Conservation (phyloP, 768 basidiomycete genomes). For the Rhizopogon sp. region DNA sequence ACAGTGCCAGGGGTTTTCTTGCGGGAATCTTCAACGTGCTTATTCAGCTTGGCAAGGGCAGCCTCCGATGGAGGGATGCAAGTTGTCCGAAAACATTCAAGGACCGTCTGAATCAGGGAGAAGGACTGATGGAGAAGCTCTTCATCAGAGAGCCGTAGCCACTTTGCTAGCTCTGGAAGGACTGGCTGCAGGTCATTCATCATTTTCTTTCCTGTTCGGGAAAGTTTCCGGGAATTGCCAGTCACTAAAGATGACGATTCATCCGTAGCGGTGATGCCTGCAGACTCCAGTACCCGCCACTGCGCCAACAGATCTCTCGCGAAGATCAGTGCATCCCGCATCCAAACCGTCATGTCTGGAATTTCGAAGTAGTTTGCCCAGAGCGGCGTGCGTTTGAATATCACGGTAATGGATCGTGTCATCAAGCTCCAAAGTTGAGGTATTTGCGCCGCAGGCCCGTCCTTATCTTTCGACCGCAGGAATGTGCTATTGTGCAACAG, state of each 20-base stretch:
- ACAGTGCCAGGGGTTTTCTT: slow-evolving; percentile 38
- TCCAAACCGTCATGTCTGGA: slow-evolving; percentile 90
- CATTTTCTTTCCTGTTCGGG: slow-evolving; percentile 67
- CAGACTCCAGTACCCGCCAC: slow-evolving; percentile 73
- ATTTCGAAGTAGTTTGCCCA: slow-evolving; percentile 83
- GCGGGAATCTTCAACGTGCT: slow-evolving; percentile 56
- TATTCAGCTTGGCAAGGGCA: slow-evolving; percentile 62
- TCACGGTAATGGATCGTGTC: slow-evolving; percentile 72
- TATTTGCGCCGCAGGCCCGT: slow-evolving; percentile 48
- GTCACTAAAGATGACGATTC: slow-evolving; percentile 14
- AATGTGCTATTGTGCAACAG: slow-evolving; percentile 56
- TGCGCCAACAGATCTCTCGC: slow-evolving; percentile 82
- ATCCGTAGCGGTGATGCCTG: slow-evolving; percentile 26
- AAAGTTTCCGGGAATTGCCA: slow-evolving; percentile 41
- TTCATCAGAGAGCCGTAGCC: slow-evolving; percentile 90
- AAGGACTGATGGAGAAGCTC: slow-evolving; percentile 90
- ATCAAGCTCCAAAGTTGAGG: slow-evolving; percentile 79
- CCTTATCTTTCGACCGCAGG: slow-evolving; percentile 37
- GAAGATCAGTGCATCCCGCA: slow-evolving; percentile 96
- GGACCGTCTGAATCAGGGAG: slow-evolving; percentile 70
- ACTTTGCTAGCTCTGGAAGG: slow-evolving; percentile 72
- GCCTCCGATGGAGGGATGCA: slow-evolving; percentile 48
- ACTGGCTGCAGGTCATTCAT: slow-evolving; percentile 73
- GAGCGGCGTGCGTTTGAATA: slow-evolving; percentile 77
- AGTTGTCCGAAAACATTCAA: slow-evolving; percentile 70